phyloP scores from a whole-genome alignment of 2,329 filamentous ascomycete species.

The Aquanectria penicillioides region DNA sequence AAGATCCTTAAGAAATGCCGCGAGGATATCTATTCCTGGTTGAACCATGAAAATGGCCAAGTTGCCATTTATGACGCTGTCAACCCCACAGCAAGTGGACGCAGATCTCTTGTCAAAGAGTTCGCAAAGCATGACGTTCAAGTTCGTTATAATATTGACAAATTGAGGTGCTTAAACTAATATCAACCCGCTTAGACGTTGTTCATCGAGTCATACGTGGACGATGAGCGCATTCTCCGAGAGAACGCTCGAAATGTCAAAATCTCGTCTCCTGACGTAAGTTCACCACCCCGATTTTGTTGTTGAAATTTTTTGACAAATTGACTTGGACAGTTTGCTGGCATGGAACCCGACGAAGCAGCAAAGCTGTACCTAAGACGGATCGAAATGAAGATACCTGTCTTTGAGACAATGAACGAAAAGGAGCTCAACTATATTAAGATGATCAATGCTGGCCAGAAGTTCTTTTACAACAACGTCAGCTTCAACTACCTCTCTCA shows the following conservation, averaged over 20 bases:
- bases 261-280: conserved; percentile 93
- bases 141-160: conserved; percentile 54
- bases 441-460: conserved; percentile 97
- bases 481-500: conserved; percentile 97
- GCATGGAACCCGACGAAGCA: conserved; percentile 91
- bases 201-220: conserved; percentile 96
- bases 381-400: conserved; percentile 91
- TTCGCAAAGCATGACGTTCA: conserved; percentile 98
- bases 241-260: conserved; percentile 98
- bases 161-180: not conserved
- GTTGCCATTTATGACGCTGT: conserved; percentile 99
- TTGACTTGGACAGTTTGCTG: conserved; percentile 72
- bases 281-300: conserved; percentile 39
- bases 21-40: conserved; percentile 95
- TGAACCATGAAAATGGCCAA: conserved; percentile 97
- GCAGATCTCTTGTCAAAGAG: conserved; percentile 89
- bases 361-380: conserved; percentile 90
- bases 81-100: conserved; percentile 85
- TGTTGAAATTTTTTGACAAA: conserved; percentile 8
- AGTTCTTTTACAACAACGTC: conserved; percentile 95
- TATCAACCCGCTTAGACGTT: conserved; percentile 70
- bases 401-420: conserved; percentile 97
- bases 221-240: conserved; percentile 91
- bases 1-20: conserved; percentile 98
- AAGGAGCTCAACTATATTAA: conserved; percentile 96